Evolutionary conservation across 2,329 filamentous ascomycete genomes (phyloP).

Genomic region (Neonectria ditissima): DNA sequence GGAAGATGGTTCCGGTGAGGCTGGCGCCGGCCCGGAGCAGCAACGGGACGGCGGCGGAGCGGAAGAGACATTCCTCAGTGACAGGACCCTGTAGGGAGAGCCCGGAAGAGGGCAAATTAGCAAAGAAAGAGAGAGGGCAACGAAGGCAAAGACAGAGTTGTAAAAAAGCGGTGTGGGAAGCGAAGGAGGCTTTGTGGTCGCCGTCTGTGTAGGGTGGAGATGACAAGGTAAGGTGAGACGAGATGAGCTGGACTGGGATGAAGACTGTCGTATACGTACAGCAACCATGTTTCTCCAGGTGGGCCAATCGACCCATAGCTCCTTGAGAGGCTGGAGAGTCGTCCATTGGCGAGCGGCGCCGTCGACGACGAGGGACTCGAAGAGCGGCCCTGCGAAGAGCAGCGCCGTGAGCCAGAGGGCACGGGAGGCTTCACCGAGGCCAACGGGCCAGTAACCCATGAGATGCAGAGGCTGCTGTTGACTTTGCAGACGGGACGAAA

Average conservation of each 20-base stretch:
- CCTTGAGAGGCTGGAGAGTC: constrained; percentile 64
- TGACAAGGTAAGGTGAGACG: constrained; percentile 27
- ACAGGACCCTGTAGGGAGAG: constrained; percentile 73
- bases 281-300: constrained; percentile 89
- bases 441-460: constrained; percentile 85
- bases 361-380: constrained; percentile 81
- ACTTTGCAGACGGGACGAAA: constrained; percentile 49
- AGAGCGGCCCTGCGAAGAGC: constrained; percentile 87
- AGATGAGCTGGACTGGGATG: constrained; percentile 27
- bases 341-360: constrained; percentile 76
- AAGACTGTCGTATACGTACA: constrained; percentile 62
- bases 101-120: constrained; percentile 22
- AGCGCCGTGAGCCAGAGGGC: constrained; percentile 78
- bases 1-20: constrained; percentile 74
- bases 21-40: constrained; percentile 77
- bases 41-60: constrained; percentile 85
- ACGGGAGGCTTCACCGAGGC: constrained; percentile 71
- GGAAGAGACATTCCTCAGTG: constrained; percentile 95
- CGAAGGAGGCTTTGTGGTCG: constrained; percentile 27
- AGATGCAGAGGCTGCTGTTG: constrained; percentile 68
- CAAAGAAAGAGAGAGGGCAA: constrained; percentile 11
- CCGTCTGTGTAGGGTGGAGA: constrained; percentile 8
- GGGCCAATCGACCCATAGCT: constrained; percentile 78
- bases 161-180: constrained; percentile 40
- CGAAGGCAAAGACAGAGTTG: neutral